phyloP scores from a whole-genome alignment of 257 asterid species.

The Ilex aquifolium region DNA sequence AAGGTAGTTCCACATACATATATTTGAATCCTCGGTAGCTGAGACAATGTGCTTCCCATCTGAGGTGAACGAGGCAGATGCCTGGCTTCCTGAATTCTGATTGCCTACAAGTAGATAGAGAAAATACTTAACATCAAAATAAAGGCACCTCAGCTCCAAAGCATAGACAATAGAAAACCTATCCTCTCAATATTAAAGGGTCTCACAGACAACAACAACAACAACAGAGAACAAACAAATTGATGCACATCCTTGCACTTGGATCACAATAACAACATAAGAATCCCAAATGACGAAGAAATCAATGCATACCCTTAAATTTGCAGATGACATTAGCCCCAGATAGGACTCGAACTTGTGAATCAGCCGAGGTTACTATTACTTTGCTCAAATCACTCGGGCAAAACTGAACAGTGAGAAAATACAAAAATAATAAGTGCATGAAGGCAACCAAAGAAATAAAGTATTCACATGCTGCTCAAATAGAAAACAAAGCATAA shows the following conservation, averaged over 20 bases:
- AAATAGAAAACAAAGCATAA: background rate
- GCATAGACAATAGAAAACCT: too few species aligned
- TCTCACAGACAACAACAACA: too few species aligned
- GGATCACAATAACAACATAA: too few species aligned
- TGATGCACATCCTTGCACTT: too few species aligned
- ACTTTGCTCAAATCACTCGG: conserved; percentile 72
- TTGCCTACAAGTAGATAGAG: conserved; percentile 35
- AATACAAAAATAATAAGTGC: background rate
- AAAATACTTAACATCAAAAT: background rate
- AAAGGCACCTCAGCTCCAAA: background rate
- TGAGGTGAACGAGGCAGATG: conserved; percentile 68
- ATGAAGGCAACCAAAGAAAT: background rate
- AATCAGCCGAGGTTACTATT: conserved; percentile 82
- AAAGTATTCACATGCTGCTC: background rate
- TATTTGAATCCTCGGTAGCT: conserved; percentile 59
- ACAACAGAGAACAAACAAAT: too few species aligned
- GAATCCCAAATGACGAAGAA: background rate
- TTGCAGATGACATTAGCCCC: conserved; percentile 62
- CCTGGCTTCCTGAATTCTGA: conserved; percentile 51
- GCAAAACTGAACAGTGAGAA: conserved; percentile 48
- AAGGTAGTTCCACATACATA: conserved; percentile 63
- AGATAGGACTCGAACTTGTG: conserved; percentile 61
- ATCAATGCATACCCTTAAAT: conserved; percentile 51
- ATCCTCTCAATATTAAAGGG: too few species aligned
- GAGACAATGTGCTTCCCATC: conserved; percentile 78